phyloP scores from a whole-genome alignment of 495 filamentous ascomycete genomes.

The Annulohypoxylon maeteangense region DNA sequence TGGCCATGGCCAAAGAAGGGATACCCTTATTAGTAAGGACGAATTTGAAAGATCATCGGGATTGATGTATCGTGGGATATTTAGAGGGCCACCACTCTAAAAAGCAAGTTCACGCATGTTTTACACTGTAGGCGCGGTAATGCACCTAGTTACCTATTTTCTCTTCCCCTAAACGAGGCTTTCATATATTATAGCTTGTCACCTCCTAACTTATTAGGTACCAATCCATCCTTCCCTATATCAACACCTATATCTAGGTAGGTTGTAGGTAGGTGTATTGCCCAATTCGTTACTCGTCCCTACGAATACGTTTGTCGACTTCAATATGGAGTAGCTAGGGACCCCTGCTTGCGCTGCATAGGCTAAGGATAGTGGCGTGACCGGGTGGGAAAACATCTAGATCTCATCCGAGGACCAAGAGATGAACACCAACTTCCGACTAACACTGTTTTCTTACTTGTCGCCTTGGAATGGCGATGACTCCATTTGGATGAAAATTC shows the following conservation, averaged over 20 bases:
- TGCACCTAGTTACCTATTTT: background rate
- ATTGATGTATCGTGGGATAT: background rate
- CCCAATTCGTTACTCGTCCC: background rate
- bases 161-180: background rate
- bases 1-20: conserved; percentile 8
- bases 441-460: background rate
- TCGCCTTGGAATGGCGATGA: background rate
- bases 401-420: background rate
- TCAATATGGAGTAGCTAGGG: conserved; percentile 3
- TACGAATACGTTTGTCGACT: background rate
- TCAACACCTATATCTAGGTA: too few species aligned
- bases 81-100: background rate
- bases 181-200: background rate
- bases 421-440: background rate
- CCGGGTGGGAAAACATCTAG: background rate
- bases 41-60: background rate
- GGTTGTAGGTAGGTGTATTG: background rate
- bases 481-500: background rate
- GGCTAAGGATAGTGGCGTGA: background rate
- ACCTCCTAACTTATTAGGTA: background rate
- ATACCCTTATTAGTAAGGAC: too few species aligned
- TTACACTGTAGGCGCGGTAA: background rate
- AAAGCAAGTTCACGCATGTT: background rate
- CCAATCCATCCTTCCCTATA: too few species aligned
- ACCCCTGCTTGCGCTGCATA: conserved; percentile 21